Evolutionary conservation across 2,329 filamentous ascomycete genomes (phyloP).

Genomic region (Aspergillus caelatus): DNA sequence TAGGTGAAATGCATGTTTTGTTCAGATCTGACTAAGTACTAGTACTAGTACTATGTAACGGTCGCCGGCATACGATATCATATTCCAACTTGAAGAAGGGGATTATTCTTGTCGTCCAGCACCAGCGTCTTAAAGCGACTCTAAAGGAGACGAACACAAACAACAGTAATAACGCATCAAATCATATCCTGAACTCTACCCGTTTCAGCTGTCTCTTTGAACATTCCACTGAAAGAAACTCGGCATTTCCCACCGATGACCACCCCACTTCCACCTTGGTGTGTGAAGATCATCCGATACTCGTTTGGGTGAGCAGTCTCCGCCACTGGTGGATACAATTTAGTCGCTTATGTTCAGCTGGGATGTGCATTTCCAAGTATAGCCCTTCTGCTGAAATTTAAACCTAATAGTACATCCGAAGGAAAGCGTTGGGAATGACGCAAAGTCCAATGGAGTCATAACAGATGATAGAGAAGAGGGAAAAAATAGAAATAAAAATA

Average conservation of each 20-base stretch:
- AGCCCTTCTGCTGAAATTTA: conserved; percentile 6
- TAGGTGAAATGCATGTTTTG: conserved; percentile 12
- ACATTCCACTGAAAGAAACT: not conserved
- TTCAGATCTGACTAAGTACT: conserved; percentile 3
- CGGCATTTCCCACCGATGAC: not conserved
- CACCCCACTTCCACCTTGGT: conserved; percentile 13
- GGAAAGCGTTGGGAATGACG: not conserved
- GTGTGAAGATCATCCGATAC: conserved; percentile 25
- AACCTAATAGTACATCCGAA: conserved; percentile 2
- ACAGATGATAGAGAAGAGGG: not conserved
- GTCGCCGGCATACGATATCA: not conserved
- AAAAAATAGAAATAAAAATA: not conserved
- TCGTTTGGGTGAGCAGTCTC: conserved; percentile 7
- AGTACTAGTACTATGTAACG: not conserved
- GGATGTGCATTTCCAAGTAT: conserved; percentile 6
- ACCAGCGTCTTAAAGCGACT: not conserved
- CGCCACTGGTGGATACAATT: conserved; percentile 9
- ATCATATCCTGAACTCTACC: not conserved
- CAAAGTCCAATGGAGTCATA: not conserved
- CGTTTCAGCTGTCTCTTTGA: not conserved
- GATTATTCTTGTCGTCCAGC: not conserved
- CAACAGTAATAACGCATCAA: not conserved
- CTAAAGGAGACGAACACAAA: not conserved
- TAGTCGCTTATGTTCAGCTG: conserved; percentile 11
- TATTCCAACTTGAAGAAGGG: not conserved